These are phyloP conservation scores for Dipodascus geniculatus DNA, from an alignment of 805 yeast species.

Conservation along the genomic window DNA sequence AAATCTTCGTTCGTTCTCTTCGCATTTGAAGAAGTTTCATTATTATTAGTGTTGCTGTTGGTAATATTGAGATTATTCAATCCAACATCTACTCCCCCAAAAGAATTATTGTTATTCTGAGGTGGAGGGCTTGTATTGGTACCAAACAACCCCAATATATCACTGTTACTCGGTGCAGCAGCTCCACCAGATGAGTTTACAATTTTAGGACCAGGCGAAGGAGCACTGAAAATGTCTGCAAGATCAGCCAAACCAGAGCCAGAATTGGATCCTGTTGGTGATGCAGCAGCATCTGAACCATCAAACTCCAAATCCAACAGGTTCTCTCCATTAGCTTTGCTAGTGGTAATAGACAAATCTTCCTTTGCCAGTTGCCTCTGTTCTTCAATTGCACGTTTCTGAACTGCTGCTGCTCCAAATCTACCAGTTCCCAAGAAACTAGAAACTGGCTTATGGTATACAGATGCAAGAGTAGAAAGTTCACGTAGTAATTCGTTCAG, in stretches of 20 bases:
- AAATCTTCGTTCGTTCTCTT: constrained; percentile 20
- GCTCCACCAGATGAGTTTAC: neutral
- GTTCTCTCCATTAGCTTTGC: constrained; percentile 54
- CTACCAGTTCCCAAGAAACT: constrained; percentile 40
- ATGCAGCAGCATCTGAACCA: constrained; percentile 22
- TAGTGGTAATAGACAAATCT: constrained; percentile 41
- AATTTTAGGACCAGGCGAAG: constrained; percentile 12
- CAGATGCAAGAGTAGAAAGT: constrained; percentile 75
- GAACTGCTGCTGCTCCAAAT: constrained; percentile 31
- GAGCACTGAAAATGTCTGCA: constrained; percentile 47
- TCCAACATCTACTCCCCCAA: constrained; percentile 1
- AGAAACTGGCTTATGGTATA: constrained; percentile 73
- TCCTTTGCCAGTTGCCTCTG: constrained; percentile 64
- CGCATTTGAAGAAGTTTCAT: constrained; percentile 2
- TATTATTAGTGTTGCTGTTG: neutral
- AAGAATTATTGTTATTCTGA: neutral
- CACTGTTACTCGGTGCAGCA: neutral
- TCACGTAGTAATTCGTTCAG: constrained; percentile 62
- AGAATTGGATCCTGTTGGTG: constrained; percentile 13
- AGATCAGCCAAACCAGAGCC: constrained; percentile 45
- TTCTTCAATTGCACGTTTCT: constrained; percentile 54
- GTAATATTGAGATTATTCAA: neutral
- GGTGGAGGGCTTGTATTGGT: constrained; percentile 3
- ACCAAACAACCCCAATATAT: constrained; percentile 7
- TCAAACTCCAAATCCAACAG: constrained; percentile 78